Evolutionary conservation across 345 rosid genomes (phyloP).

Genomic region (Eucalyptus caleyi): DNA sequence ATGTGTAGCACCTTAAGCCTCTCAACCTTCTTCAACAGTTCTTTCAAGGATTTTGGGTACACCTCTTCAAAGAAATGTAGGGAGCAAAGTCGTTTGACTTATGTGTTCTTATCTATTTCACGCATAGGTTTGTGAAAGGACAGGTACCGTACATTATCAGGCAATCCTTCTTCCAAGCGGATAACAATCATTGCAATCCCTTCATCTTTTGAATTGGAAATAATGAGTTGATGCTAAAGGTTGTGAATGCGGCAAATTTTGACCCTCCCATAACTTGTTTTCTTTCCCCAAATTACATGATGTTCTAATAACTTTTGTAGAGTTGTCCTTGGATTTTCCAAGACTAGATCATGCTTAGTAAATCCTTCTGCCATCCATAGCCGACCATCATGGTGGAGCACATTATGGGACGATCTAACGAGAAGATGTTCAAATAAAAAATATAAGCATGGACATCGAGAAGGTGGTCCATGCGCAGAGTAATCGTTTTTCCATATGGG

Average conservation of each 20-base stretch:
- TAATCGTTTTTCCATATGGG: background rate
- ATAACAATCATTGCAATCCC: accelerated
- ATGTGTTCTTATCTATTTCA: background rate
- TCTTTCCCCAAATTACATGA: background rate
- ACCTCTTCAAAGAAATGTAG: background rate
- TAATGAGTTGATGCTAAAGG: background rate
- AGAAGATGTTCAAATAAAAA: background rate
- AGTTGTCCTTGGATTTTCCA: no score
- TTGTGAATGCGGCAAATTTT: background rate
- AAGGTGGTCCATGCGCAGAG: background rate
- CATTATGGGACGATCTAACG: background rate
- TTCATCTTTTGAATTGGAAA: background rate
- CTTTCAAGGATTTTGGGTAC: background rate
- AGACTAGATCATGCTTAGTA: accelerated
- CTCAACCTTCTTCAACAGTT: background rate
- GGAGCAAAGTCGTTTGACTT: background rate
- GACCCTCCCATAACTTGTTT: background rate
- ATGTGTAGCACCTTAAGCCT: background rate
- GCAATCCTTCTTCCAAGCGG: accelerated
- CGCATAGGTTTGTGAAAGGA: background rate
- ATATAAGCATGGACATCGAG: accelerated
- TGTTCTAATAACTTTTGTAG: background rate
- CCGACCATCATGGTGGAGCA: background rate
- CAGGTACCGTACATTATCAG: background rate
- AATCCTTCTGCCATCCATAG: background rate